Percentiles rank a stretch among this genome's conserved stretches.
phyloP scores from a whole-genome alignment of 371 early-diverging fungal species.

The Sporodiniella umbellata region DNA sequence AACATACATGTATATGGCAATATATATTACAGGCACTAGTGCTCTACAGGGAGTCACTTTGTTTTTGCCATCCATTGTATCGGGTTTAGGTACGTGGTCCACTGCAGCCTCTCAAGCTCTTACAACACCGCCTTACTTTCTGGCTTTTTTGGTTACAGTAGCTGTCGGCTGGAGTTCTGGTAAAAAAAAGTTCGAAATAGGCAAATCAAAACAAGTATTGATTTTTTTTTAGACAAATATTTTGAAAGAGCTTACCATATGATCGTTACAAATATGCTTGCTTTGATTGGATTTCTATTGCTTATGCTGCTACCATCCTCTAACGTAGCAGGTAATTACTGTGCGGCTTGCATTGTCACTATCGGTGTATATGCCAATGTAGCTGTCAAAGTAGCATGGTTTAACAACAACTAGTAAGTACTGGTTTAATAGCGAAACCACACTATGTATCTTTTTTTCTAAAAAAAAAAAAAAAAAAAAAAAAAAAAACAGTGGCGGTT shows the following conservation, averaged over 20 bases:
- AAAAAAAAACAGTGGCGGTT: constrained; percentile 32
- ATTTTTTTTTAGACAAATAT: constrained; percentile 10
- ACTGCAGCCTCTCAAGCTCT: constrained; percentile 31
- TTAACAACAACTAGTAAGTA: constrained; percentile 35
- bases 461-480: background rate
- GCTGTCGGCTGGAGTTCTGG: constrained; percentile 39
- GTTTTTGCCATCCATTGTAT: constrained; percentile 35
- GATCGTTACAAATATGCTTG: constrained; percentile 21
- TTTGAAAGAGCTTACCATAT: constrained; percentile 30
- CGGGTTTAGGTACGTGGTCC: constrained; percentile 36
- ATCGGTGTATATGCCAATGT: constrained; percentile 33
- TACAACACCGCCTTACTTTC: constrained; percentile 37
- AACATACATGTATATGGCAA: constrained; percentile 32
- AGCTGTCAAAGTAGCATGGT: constrained; percentile 36
- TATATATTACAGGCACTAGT: constrained; percentile 38
- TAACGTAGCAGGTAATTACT: constrained; percentile 18
- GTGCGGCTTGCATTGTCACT: constrained; percentile 29
- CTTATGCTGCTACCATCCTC: constrained; percentile 23
- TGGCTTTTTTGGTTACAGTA: constrained; percentile 21
- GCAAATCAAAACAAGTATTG: background rate
- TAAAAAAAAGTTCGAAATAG: background rate
- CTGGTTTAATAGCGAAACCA: too few relatives aligned
- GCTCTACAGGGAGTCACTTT: constrained; percentile 45
- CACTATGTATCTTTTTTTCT: too few relatives aligned
- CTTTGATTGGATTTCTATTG: constrained; percentile 24